These are phyloP conservation scores for Teratosphaeria viscida DNA, from an alignment of 2,329 filamentous ascomycete genomes.

Conservation along the genomic window DNA sequence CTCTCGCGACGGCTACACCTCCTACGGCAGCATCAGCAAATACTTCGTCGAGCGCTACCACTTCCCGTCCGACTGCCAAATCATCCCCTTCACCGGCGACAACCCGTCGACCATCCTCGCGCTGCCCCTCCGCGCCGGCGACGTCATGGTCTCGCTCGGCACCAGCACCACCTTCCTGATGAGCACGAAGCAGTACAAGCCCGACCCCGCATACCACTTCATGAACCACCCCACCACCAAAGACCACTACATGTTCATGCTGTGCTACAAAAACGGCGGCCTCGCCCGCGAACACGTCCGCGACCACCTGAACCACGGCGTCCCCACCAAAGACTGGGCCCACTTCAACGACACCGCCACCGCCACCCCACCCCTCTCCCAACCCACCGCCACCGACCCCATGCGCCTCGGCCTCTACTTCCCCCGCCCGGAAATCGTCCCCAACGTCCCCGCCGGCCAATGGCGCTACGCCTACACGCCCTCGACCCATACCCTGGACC, in stretches of 20 bases:
- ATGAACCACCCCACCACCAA: constrained; percentile 92
- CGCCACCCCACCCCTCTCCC: constrained; percentile 57
- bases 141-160: constrained; percentile 89
- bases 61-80: constrained; percentile 62
- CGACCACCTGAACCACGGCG: constrained; percentile 42
- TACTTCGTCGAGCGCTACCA: constrained; percentile 76
- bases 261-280: constrained; percentile 98
- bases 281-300: constrained; percentile 84
- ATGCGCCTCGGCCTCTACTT: constrained; percentile 92
- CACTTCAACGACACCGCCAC: constrained; percentile 67
- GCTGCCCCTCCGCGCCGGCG: constrained; percentile 72
- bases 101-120: constrained; percentile 93
- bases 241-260: constrained; percentile 98
- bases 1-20: constrained; percentile 66
- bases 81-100: constrained; percentile 87
- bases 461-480: constrained; percentile 64
- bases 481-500: constrained; percentile 35
- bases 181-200: constrained; percentile 85
- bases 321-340: constrained; percentile 53
- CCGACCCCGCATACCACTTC: constrained; percentile 88
- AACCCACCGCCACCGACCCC: constrained; percentile 39
- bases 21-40: constrained; percentile 61
- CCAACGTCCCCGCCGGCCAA: constrained; percentile 74
- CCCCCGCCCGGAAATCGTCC: constrained; percentile 87
- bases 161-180: constrained; percentile 97